Evolutionary conservation across 1,284 basidiomycete genomes (phyloP).

Genomic region (Marasmius oreades): DNA sequence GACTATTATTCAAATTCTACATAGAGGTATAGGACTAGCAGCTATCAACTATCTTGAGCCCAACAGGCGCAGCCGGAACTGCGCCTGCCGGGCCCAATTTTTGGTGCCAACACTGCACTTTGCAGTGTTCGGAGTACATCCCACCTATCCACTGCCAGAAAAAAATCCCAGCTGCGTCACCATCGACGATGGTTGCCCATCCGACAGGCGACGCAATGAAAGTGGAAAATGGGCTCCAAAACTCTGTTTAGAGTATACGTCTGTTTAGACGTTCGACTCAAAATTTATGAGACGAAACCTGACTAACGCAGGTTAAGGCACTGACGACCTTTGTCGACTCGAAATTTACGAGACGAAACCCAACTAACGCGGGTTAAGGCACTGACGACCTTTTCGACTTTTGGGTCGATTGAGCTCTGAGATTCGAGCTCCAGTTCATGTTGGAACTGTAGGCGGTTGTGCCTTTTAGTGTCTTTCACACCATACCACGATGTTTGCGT

Average conservation of each 20-base stretch:
- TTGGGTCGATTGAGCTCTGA: too few relatives aligned
- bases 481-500: background rate
- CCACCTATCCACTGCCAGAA: background rate
- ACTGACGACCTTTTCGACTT: too few relatives aligned
- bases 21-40: background rate
- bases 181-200: background rate
- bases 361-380: too few relatives aligned
- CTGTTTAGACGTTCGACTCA: too few relatives aligned
- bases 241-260: background rate
- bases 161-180: background rate
- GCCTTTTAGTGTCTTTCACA: too few relatives aligned
- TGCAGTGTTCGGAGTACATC: background rate
- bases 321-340: too few relatives aligned
- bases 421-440: too few relatives aligned
- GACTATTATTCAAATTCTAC: background rate
- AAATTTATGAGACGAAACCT: too few relatives aligned
- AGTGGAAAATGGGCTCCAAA: background rate
- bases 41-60: background rate
- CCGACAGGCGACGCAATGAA: background rate
- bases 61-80: background rate
- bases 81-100: background rate
- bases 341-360: too few relatives aligned
- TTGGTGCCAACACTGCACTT: background rate
- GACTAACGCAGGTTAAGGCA: too few relatives aligned
- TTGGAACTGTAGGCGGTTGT: too few relatives aligned